Evolutionary conservation across 2,329 filamentous ascomycete species (phyloP).

Genomic region (Golovinomyces cichoracearum): DNA sequence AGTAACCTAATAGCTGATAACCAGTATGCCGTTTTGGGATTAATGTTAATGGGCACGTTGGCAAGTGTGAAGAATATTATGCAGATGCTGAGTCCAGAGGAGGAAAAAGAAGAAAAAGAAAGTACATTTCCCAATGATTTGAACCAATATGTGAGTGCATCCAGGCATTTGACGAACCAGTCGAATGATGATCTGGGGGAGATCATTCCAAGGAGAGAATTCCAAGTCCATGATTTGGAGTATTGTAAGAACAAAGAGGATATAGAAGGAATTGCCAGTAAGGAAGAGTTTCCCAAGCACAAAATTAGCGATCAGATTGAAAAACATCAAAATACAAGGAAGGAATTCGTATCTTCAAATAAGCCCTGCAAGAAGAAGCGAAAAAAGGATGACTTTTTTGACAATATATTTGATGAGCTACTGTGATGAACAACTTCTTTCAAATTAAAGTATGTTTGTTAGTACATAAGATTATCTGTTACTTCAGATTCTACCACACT

Average conservation of each 20-base stretch:
- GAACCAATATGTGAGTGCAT: too few relatives aligned
- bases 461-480: too few relatives aligned
- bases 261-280: background rate
- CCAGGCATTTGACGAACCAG: too few relatives aligned
- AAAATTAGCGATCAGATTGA: background rate
- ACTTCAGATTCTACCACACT: too few relatives aligned
- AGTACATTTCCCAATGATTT: too few relatives aligned
- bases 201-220: background rate
- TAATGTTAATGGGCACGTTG: conserved; percentile 39
- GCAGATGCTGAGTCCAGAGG: conserved; percentile 10
- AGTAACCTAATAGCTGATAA: conserved; percentile 43
- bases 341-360: background rate
- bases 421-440: conserved; percentile 14
- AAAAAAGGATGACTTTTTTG: conserved; percentile 39
- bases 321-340: too few relatives aligned
- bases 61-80: conserved; percentile 29
- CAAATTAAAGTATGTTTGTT: too few relatives aligned
- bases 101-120: too few relatives aligned
- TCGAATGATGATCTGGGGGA: conserved; percentile 2
- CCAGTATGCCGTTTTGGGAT: conserved; percentile 45
- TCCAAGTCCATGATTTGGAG: background rate
- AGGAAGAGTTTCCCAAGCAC: background rate
- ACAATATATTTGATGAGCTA: conserved; percentile 42
- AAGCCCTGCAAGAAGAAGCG: conserved; percentile 22
- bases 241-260: background rate